phyloP scores from a whole-genome alignment of 495 filamentous ascomycete genomes.

The Sordaria brevicollis region DNA sequence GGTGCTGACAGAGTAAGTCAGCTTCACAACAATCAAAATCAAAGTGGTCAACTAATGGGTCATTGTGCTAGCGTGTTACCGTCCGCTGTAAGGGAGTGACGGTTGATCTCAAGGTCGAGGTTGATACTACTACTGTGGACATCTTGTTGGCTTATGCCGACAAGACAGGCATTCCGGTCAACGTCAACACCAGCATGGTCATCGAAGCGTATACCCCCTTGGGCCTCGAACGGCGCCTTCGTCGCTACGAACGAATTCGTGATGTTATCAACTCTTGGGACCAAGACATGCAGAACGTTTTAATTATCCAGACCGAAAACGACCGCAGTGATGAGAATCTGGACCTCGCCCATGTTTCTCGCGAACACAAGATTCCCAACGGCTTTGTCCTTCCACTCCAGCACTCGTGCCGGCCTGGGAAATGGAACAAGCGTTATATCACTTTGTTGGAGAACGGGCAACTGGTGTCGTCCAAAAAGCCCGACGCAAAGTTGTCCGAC shows the following conservation, averaged over 20 bases:
- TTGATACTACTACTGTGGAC: constrained; percentile 64
- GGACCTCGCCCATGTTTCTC: constrained; percentile 42
- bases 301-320: constrained; percentile 42
- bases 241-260: constrained; percentile 76
- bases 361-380: constrained; percentile 39
- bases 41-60: constrained; percentile 2
- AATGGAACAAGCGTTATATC: constrained; percentile 80
- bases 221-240: constrained; percentile 75
- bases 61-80: constrained; percentile 41
- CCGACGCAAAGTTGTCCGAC: constrained; percentile 35
- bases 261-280: constrained; percentile 94
- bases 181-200: constrained; percentile 50
- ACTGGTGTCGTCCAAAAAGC: constrained; percentile 62
- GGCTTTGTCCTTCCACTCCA: constrained; percentile 61
- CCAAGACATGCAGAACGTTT: constrained; percentile 56
- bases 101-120: constrained; percentile 55
- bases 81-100: constrained; percentile 56
- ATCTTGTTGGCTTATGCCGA: constrained; percentile 51
- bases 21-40: constrained; percentile 1
- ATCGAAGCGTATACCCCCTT: constrained; percentile 65
- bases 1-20: constrained; percentile 57
- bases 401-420: constrained; percentile 66
- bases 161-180: constrained; percentile 44
- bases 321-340: constrained; percentile 29
- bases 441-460: constrained; percentile 67